Conservation (phyloP, 768 basidiomycete species). For the Cyclocybe cylindracea region DNA sequence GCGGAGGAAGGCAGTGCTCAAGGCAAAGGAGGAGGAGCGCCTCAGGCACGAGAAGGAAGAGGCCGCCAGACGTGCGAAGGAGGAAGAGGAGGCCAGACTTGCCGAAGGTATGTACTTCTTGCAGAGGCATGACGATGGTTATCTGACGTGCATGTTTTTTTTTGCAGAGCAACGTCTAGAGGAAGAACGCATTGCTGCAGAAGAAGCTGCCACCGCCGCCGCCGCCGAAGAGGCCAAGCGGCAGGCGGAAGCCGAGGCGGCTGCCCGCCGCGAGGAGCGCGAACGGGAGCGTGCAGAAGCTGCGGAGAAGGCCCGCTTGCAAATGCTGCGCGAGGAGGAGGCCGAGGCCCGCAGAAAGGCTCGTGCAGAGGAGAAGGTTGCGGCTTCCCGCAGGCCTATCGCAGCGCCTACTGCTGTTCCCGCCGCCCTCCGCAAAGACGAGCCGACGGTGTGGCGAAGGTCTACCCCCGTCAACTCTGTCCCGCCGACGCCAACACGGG, state of each 20-base stretch:
- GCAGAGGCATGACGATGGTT: neutral
- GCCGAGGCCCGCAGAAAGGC: slow-evolving; percentile 54
- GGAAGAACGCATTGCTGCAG: slow-evolving; percentile 47
- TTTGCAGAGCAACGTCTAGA: slow-evolving; percentile 52
- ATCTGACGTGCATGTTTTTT: neutral
- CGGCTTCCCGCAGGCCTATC: slow-evolving; percentile 26
- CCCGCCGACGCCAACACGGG: slow-evolving; percentile 11
- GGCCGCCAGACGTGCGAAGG: slow-evolving; percentile 48
- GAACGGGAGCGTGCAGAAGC: slow-evolving; percentile 52
- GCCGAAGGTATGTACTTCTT: slow-evolving; percentile 49
- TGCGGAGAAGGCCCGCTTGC: slow-evolving; percentile 56
- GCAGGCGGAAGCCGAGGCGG: slow-evolving; percentile 60
- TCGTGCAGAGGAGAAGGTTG: slow-evolving; percentile 40
- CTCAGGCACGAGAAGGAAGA: slow-evolving; percentile 51
- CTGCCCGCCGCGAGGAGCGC: slow-evolving; percentile 52
- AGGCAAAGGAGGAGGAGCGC: slow-evolving; percentile 61
- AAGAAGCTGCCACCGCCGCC: slow-evolving; percentile 49
- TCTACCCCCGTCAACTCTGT: slow-evolving; percentile 6
- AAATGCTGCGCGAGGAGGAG: slow-evolving; percentile 69
- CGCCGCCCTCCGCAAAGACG: slow-evolving; percentile 8
- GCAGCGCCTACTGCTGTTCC: slow-evolving; percentile 27
- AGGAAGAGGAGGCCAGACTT: slow-evolving; percentile 49
- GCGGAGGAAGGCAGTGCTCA: slow-evolving; percentile 56
- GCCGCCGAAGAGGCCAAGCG: slow-evolving; percentile 57
- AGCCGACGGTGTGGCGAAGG: slow-evolving; percentile 16